phyloP scores from a whole-genome alignment of 2,329 filamentous ascomycete genomes.

The Xylaria sp. region DNA sequence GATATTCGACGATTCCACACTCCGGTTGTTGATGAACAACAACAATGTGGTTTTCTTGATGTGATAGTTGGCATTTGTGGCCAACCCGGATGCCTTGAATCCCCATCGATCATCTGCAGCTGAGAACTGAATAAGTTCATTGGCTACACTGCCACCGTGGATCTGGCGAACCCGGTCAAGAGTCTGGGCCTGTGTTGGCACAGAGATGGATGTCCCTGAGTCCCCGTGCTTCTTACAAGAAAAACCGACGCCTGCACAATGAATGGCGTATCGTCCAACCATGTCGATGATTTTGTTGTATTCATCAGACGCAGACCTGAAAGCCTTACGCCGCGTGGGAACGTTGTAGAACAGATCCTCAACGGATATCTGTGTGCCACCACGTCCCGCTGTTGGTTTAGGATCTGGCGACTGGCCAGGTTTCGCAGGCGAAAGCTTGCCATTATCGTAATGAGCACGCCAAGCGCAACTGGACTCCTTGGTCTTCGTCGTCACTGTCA shows the following conservation, averaged over 20 bases:
- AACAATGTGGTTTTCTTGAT: constrained; percentile 83
- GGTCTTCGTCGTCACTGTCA: constrained; percentile 91
- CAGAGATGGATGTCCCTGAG: constrained; percentile 72
- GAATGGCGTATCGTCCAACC: constrained; percentile 86
- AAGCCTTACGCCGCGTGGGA: constrained; percentile 79
- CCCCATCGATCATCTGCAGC: constrained; percentile 71
- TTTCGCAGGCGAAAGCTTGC: constrained; percentile 74
- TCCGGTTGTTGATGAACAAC: constrained; percentile 93
- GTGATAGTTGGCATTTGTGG: constrained; percentile 91
- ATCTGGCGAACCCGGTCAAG: constrained; percentile 87
- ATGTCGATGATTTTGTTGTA: constrained; percentile 97
- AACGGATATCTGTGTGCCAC: constrained; percentile 90
- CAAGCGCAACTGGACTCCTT: constrained; percentile 82
- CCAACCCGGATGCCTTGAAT: constrained; percentile 74
- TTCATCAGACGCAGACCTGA: constrained; percentile 86
- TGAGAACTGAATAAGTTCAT: constrained; percentile 75
- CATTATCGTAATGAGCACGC: constrained; percentile 81
- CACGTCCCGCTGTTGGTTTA: constrained; percentile 78
- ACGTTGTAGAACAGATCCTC: constrained; percentile 98
- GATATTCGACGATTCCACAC: constrained; percentile 82
- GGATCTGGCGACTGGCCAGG: constrained; percentile 83
- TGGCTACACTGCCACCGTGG: constrained; percentile 76
- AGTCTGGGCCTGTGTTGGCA: constrained; percentile 65
- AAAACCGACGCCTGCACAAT: constrained; percentile 86
- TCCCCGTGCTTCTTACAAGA: constrained; percentile 97